Evolutionary conservation across 78 protist genomes (phyloP).

Genomic region (slime mould (Dictyostelium discoideum)): dicty_2.7 NC_007088.5:5629001-5629500

Average conservation of each 20-base stretch:
- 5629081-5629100: conserved; percentile 18
- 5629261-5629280: conserved; percentile 58
- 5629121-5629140: conserved; percentile 36
- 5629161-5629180: conserved; percentile 68
- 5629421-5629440: conserved; percentile 59
- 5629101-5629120: conserved; percentile 46
- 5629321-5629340: conserved; percentile 29
- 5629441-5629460: conserved; percentile 31
- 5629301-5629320: conserved; percentile 37
- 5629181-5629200: conserved; percentile 65
- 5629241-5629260: conserved; percentile 69
- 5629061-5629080: conserved; percentile 24
- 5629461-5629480: conserved; percentile 35
- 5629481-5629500: conserved; percentile 25
- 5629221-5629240: conserved; percentile 66
- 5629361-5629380: conserved; percentile 14
- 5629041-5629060: conserved; percentile 13
- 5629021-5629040: conserved; percentile 67
- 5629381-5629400: conserved; percentile 36
- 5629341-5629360: conserved; percentile 28
- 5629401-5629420: conserved; percentile 53
- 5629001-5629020: conserved; percentile 76
- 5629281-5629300: conserved; percentile 47
- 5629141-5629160: conserved; percentile 77
- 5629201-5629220: conserved; percentile 54